A percentile compares a stretch with the other conserved stretches of the same genome.
These are phyloP conservation scores for Blastobotrys illinoisensis DNA, from an alignment of 1,139 yeast species.

Conservation along the genomic window DNA sequence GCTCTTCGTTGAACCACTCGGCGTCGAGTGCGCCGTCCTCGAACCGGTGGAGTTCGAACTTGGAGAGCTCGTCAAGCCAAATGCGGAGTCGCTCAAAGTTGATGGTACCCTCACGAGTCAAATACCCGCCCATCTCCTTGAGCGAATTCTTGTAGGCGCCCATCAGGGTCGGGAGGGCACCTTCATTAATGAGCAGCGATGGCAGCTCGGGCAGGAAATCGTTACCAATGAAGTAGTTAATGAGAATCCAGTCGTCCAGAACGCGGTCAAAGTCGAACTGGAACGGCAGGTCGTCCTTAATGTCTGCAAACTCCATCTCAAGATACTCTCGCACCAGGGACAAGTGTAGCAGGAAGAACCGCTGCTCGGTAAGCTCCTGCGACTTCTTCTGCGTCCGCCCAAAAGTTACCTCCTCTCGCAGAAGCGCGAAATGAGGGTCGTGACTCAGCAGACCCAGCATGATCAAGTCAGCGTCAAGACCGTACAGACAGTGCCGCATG, in stretches of 20 bases:
- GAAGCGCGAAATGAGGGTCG: conserved; percentile 89
- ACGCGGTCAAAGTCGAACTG: conserved; percentile 83
- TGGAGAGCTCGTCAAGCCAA: conserved; percentile 80
- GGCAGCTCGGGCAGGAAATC: conserved; percentile 98
- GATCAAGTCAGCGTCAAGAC: conserved; percentile 95
- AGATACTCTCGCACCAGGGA: conserved; percentile 86
- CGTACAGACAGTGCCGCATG: conserved; percentile 89
- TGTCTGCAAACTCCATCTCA: conserved; percentile 74
- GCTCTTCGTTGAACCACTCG: conserved; percentile 84
- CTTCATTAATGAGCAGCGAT: conserved; percentile 85
- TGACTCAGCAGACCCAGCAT: conserved; percentile 94
- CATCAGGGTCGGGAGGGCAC: conserved; percentile 87
- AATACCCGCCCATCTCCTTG: conserved; percentile 71
- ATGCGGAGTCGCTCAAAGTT: conserved; percentile 63
- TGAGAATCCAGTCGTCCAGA: conserved; percentile 86
- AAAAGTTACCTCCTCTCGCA: conserved; percentile 93
- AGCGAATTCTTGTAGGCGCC: conserved; percentile 83
- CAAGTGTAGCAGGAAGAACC: conserved; percentile 75
- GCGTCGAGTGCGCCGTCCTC: conserved; percentile 71
- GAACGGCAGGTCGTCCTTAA: conserved; percentile 54
- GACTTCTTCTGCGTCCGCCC: conserved; percentile 55
- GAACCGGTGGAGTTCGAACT: conserved; percentile 51
- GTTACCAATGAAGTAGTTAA: conserved; percentile 93
- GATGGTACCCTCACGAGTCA: conserved; percentile 77
- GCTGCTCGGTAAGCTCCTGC: conserved; percentile 61